phyloP scores from a whole-genome alignment of 306 rosid species.

The Dicorynia guianensis region DNA sequence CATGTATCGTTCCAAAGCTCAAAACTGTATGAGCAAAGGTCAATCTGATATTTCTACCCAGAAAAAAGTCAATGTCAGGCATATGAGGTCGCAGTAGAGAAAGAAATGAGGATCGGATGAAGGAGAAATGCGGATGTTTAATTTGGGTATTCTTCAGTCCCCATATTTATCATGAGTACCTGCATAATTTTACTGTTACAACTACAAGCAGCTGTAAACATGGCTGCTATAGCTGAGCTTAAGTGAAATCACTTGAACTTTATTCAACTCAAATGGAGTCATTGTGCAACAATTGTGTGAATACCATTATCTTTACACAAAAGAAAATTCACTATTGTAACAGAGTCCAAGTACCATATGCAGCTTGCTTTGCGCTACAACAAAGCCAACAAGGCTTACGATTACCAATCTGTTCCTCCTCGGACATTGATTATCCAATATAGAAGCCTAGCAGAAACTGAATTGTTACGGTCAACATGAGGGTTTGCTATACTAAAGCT shows the following conservation, averaged over 20 bases:
- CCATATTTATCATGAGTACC: not conserved
- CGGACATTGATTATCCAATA: slow-evolving; percentile 53
- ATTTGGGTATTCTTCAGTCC: slow-evolving; percentile 3
- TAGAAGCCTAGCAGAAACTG: slow-evolving; percentile 38
- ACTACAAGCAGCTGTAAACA: not conserved
- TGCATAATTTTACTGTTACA: not conserved
- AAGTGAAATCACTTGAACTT: not conserved
- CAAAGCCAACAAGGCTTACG: slow-evolving; percentile 61
- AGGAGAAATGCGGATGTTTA: slow-evolving; percentile 16
- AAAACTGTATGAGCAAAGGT: slow-evolving; percentile 28
- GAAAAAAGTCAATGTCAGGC: slow-evolving; percentile 8
- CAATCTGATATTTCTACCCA: no score
- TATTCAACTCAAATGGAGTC: not conserved
- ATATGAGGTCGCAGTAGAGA: not conserved
- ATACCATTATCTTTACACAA: not conserved
- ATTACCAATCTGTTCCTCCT: slow-evolving; percentile 56
- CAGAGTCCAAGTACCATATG: not conserved
- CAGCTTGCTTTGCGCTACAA: slow-evolving; percentile 33
- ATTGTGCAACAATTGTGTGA: not conserved
- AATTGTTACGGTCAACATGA: not conserved
- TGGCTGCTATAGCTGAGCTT: not conserved
- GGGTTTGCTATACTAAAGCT: not conserved
- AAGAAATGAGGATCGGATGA: slow-evolving; percentile 16
- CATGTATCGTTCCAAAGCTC: slow-evolving; percentile 12
- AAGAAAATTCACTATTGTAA: not conserved